Evolutionary conservation across 768 basidiomycete species (phyloP), one percentile per base, ranked within the genome.

Genomic region (Psilocybe subaeruginosa): DNA sequence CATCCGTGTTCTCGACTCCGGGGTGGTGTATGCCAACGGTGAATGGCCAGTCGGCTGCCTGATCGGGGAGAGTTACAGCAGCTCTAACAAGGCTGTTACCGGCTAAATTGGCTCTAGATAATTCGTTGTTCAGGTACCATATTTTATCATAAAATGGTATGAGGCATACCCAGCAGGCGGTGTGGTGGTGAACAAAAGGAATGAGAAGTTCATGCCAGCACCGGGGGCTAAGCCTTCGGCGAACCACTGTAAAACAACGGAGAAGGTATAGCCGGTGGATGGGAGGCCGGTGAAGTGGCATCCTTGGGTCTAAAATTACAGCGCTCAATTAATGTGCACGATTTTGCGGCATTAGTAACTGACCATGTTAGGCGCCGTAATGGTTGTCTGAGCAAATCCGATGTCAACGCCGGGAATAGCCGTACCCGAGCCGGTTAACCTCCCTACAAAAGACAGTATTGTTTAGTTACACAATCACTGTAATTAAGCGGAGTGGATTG

Each of bases 201-300:
- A 53, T 2, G 14, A 17, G 51, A 53, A 53, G 14, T 53, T 53
- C 51, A 53, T 53, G 16, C 51, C 51, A 35, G 30, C 33, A 4
- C 51, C 51, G 12, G 51, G 51, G 33, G 33, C 16, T 4, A 29
- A 17, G 16, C 51, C 51, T 6, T 53, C 16, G n/a, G 31, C 14
- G 51, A 53, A 53, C 51, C 51, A 53, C 35, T 53, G 51, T 16
- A 53, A 31, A 12, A 53, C 51, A 12, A 53, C 8, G 1, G 51
- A 53, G 33, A 35, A 53, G 4, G 33, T 35, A 16, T 53, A 53
- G 14, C 51, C 51, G 14, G 16, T n/a, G 16, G 51, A 14, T n/a
- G 51, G 51, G 12, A 53, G 33, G 4, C 51, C 51, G 5, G 51
- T 53, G 51, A 53, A 53, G 31, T 53, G 51, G 30, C 51, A 53